phyloP scores from a whole-genome alignment of 208 protist genomes.

The Hexamita inflata region DNA sequence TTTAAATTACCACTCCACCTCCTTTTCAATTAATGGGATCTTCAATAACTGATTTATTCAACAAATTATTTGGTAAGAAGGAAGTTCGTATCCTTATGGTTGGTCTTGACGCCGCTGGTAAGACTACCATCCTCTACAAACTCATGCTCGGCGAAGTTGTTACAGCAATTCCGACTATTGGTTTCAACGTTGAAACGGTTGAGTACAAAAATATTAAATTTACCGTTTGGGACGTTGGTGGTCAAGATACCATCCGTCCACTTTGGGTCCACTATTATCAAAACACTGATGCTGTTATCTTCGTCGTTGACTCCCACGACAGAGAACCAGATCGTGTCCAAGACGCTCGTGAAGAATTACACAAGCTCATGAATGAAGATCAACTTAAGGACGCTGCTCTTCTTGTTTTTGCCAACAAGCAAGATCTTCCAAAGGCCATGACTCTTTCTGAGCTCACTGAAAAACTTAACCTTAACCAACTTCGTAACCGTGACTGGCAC shows the following conservation, averaged over 20 bases:
- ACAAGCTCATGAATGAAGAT: conserved; percentile 79
- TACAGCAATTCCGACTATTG: too few species aligned
- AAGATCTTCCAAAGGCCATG: too few species aligned
- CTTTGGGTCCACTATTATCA: conserved; percentile 40
- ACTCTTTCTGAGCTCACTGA: too few species aligned
- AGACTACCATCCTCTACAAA: conserved; percentile 49
- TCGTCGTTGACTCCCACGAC: conserved; percentile 37
- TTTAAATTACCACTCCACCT: too few species aligned
- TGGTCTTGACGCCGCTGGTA: conserved; percentile 28
- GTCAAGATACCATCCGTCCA: conserved; percentile 30
- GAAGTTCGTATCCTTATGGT: conserved; percentile 24
- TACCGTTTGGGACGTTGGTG: conserved; percentile 35
- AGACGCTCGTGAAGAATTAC: conserved; percentile 59
- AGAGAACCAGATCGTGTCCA: not conserved
- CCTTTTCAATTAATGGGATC: too few species aligned
- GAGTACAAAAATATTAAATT: conserved; percentile 32
- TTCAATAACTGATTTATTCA: too few species aligned
- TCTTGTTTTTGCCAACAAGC: too few species aligned
- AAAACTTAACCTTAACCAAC: too few species aligned
- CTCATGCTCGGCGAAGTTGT: conserved; percentile 42
- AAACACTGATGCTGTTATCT: conserved; percentile 36
- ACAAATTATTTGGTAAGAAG: conserved; percentile 27
- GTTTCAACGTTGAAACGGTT: too few species aligned
- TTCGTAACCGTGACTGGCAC: too few species aligned
- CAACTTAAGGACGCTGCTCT: too few species aligned